Conservation (phyloP, 805 yeast species). For the Suhomyces canberraensis region DNA sequence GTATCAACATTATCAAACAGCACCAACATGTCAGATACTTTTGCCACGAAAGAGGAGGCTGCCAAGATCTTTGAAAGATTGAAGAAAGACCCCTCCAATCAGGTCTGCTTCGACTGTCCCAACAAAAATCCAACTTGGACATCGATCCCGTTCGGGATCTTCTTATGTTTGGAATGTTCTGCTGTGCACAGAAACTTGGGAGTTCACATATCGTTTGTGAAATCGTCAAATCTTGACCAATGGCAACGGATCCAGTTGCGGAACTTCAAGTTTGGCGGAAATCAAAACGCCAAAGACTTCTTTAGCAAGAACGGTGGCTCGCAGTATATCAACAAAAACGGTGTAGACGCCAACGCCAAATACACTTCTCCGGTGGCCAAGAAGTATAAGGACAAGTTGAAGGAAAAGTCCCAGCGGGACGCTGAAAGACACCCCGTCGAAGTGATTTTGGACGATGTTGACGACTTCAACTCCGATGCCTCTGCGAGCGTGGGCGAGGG, state of each 20-base stretch:
- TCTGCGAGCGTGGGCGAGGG: constrained; percentile 16
- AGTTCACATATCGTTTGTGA: constrained; percentile 93
- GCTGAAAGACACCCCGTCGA: constrained; percentile 68
- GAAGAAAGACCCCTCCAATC: constrained; percentile 68
- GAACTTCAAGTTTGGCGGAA: constrained; percentile 92
- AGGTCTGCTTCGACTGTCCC: constrained; percentile 88
- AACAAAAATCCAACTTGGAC: constrained; percentile 98
- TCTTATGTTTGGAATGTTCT: constrained; percentile 90
- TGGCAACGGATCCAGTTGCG: constrained; percentile 92
- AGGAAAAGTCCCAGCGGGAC: constrained; percentile 64
- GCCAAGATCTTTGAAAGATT: constrained; percentile 60
- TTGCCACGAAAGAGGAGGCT: constrained; percentile 70
- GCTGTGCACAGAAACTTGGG: constrained; percentile 95
- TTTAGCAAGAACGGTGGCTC: constrained; percentile 85
- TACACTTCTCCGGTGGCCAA: constrained; percentile 79
- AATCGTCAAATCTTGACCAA: constrained; percentile 86
- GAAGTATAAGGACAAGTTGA: constrained; percentile 76
- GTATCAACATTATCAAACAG: background rate
- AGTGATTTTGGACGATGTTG: constrained; percentile 58
- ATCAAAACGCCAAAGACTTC: constrained; percentile 78
- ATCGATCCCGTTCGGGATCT: constrained; percentile 91
- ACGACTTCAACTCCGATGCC: constrained; percentile 40
- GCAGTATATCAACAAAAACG: constrained; percentile 47
- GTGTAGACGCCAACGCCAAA: constrained; percentile 64
- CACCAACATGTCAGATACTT: constrained; percentile 38